Conservation (phyloP, 2,329 filamentous ascomycete genomes). For the Xenoacremonium recifei region DNA sequence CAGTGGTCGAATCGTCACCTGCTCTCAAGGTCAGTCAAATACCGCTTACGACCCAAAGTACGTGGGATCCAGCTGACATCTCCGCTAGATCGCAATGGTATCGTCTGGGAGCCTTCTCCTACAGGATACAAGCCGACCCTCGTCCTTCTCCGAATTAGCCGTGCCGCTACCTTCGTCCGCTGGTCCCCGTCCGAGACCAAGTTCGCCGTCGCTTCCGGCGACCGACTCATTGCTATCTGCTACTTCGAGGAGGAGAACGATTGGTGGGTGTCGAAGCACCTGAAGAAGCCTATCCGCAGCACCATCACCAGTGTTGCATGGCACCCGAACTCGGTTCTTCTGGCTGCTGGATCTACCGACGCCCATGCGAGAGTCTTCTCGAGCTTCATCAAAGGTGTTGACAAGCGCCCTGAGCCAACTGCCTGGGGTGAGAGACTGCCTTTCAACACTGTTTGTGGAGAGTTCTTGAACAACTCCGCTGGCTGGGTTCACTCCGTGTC, state of each 20-base stretch:
- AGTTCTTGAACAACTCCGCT: slow-evolving; percentile 92
- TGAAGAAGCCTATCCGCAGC: slow-evolving; percentile 98
- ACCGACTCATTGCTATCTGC: slow-evolving; percentile 92
- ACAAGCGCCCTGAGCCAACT: slow-evolving; percentile 78
- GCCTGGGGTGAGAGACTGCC: slow-evolving; percentile 94
- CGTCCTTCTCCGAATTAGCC: slow-evolving; percentile 93
- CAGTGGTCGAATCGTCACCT: slow-evolving; percentile 92
- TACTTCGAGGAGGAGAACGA: slow-evolving; percentile 99
- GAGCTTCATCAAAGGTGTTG: slow-evolving; percentile 93
- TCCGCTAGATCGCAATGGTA: slow-evolving; percentile 81
- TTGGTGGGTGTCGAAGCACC: slow-evolving; percentile 99
- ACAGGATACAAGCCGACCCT: slow-evolving; percentile 95
- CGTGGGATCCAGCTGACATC: slow-evolving; percentile 7
- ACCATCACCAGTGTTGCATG: slow-evolving; percentile 93
- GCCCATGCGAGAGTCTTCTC: slow-evolving; percentile 94
- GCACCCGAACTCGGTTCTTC: slow-evolving; percentile 95
- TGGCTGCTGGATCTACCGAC: slow-evolving; percentile 95
- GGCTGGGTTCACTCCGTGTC: slow-evolving; percentile 94
- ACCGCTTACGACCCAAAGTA: neutral
- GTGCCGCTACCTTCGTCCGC: slow-evolving; percentile 92
- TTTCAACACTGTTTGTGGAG: slow-evolving; percentile 97
- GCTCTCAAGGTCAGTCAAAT: slow-evolving; percentile 74
- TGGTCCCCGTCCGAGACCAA: slow-evolving; percentile 98
- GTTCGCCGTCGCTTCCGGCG: slow-evolving; percentile 95
- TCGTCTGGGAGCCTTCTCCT: slow-evolving; percentile 95